Evolutionary conservation across 352 stramenopile species (phyloP).

Genomic region (Phytopythium montanum): DNA sequence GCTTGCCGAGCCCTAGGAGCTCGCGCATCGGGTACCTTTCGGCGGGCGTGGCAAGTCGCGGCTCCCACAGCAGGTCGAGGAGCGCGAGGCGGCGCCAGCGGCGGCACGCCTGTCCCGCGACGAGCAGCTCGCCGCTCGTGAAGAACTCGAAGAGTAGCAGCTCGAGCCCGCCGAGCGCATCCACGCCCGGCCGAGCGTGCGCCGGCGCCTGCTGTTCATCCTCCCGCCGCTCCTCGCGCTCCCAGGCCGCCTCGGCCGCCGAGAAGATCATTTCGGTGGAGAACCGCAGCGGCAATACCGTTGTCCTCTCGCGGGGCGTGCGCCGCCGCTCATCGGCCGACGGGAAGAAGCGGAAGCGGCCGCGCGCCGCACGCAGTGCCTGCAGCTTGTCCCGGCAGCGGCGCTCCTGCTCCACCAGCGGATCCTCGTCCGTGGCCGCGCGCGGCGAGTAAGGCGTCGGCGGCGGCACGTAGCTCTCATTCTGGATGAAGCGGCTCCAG

Average conservation of each 20-base stretch:
- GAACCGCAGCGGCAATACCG: slow-evolving; percentile 35
- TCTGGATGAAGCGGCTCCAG: slow-evolving; percentile 48
- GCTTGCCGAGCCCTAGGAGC: slow-evolving; percentile 39
- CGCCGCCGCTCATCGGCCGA: slow-evolving; percentile 6
- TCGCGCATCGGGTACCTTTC: slow-evolving; percentile 62
- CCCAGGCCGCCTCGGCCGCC: slow-evolving; percentile 19
- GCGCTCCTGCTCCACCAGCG: slow-evolving; percentile 46
- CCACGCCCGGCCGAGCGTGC: slow-evolving; percentile 29
- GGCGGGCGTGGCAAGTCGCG: slow-evolving; percentile 46
- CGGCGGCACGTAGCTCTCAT: slow-evolving; percentile 54
- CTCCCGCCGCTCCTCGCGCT: neutral
- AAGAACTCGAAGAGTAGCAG: slow-evolving; percentile 64
- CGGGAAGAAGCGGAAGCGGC: slow-evolving; percentile 36
- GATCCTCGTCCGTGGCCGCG: slow-evolving; percentile 43
- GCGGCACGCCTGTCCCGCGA: slow-evolving; percentile 43
- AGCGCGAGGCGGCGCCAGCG: slow-evolving; percentile 51
- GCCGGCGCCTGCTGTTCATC: neutral
- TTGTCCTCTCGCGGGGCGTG: neutral
- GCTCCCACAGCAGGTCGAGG: slow-evolving; percentile 66
- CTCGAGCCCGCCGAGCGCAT: slow-evolving; percentile 51
- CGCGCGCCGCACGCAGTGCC: slow-evolving; percentile 44
- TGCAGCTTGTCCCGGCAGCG: slow-evolving; percentile 61
- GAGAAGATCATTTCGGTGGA: slow-evolving; percentile 54
- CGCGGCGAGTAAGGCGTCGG: slow-evolving; percentile 68
- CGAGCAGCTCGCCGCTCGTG: slow-evolving; percentile 36